Percentiles rank a stretch among this genome's conserved stretches.
phyloP scores from a whole-genome alignment of 2,329 filamentous ascomycete genomes.

The Penicillium sp. region DNA sequence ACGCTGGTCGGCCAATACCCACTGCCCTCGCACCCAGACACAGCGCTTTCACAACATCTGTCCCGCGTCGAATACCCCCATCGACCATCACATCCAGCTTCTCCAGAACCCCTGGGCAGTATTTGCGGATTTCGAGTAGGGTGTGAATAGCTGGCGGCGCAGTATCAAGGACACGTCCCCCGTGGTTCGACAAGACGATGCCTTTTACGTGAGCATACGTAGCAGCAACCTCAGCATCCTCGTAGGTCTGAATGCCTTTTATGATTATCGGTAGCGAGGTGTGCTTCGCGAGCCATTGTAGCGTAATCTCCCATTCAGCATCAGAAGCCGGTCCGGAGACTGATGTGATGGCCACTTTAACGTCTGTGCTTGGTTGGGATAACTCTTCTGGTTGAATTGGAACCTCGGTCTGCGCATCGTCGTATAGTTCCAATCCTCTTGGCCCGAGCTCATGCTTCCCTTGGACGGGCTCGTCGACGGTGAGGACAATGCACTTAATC shows the following conservation, averaged over 20 bases:
- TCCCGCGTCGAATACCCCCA: conserved; percentile 52
- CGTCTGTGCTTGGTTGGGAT: neutral
- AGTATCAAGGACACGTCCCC: conserved; percentile 53
- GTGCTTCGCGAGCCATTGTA: neutral
- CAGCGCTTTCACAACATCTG: conserved; percentile 53
- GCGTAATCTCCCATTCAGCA: neutral
- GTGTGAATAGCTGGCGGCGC: conserved; percentile 47
- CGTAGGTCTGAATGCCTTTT: neutral
- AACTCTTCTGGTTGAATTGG: neutral
- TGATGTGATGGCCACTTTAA: neutral
- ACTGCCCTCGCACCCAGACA: conserved; percentile 53
- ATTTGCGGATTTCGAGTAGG: conserved; percentile 49
- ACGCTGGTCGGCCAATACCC: conserved; percentile 41
- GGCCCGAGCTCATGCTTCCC: neutral
- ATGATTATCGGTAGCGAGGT: neutral
- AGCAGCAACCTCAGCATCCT: neutral
- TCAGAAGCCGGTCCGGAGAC: neutral
- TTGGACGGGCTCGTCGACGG: neutral
- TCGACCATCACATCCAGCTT: conserved; percentile 52
- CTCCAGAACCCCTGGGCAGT: conserved; percentile 47
- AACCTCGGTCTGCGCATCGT: neutral
- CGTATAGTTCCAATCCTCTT: neutral
- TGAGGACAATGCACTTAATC: neutral
- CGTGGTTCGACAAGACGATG: conserved; percentile 51
- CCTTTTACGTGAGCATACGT: conserved; percentile 44